Percentiles rank a stretch among this genome's conserved stretches.
These are phyloP conservation scores for Cicer pinnatifidum DNA, from an alignment of 306 rosid genomes.

Conservation along the genomic window DNA sequence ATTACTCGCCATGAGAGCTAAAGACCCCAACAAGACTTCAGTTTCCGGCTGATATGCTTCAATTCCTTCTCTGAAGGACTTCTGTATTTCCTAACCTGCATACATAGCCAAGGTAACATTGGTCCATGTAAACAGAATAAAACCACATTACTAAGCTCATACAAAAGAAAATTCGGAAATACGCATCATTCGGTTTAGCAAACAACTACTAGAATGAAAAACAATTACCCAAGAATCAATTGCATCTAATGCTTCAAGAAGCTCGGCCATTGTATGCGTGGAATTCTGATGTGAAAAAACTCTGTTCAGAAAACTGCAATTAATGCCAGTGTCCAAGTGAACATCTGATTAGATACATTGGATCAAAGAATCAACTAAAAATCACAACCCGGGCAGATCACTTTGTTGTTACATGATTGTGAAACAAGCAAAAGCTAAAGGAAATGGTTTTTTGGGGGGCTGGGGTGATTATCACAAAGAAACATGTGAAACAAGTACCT, in stretches of 20 bases:
- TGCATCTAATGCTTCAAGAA: constrained; percentile 59
- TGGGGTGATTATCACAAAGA: constrained; percentile 2
- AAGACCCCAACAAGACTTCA: constrained; percentile 92
- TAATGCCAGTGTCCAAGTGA: constrained; percentile 36
- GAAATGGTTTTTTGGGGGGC: background rate
- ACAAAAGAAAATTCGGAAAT: constrained; percentile 34
- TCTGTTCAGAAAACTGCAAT: constrained; percentile 66
- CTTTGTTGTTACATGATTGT: background rate
- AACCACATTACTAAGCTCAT: constrained; percentile 31
- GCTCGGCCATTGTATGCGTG: constrained; percentile 64
- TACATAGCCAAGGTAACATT: constrained; percentile 42
- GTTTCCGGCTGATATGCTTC: constrained; percentile 82
- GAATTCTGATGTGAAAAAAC: constrained; percentile 64
- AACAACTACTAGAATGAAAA: constrained; percentile 36
- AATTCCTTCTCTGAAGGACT: constrained; percentile 84
- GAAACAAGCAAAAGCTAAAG: constrained; percentile 8
- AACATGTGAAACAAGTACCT: constrained; percentile 51
- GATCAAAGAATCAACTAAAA: constrained; percentile 23
- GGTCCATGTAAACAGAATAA: constrained; percentile 45
- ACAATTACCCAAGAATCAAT: constrained; percentile 76
- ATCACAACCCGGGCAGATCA: constrained; percentile 15
- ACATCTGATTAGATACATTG: constrained; percentile 24
- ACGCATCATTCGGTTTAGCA: constrained; percentile 17
- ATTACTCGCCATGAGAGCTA: constrained; percentile 79
- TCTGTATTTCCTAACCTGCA: constrained; percentile 66